Evolutionary conservation across 345 rosid genomes (phyloP), one percentile per base, ranked within the genome.

Genomic region (Populus ilicifolia): DNA sequence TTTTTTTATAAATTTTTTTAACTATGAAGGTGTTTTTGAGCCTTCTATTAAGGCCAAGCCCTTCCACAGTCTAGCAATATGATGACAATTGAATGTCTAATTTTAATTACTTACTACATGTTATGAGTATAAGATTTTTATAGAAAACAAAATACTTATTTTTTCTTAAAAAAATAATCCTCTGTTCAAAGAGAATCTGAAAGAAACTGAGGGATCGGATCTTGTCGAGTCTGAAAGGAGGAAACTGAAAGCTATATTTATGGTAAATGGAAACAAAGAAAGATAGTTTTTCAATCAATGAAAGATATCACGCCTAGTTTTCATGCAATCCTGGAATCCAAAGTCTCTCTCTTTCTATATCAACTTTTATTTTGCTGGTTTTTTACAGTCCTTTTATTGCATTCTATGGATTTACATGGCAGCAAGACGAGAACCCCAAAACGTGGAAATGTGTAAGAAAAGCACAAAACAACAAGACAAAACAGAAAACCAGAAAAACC

Each of bases 361-460:
- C 5, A 13, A 12, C 35, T 50, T 43, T 63, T 33, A n/a, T 5
- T 30, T 65, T 46, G 11, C 27, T 25, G 50, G 3, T 70, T 44
- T 44, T 43, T 48, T 14, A 25, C 38, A 5, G 73, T 62, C 62
- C 18, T 29, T n/a, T 72, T 43, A 36, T n/a, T 71, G 16, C 56
- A 64, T 38, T 46, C 43, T 65, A 44, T 70, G 27, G 63, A 77
- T 62, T 21, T 41, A 21, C 30, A 54, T 18, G 23, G 21, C 16
- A 75, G 67, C 76, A 70, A 36, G 65, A 66, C 74, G 70, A 35
- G 64, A 69, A 8, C 63, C 79, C 65, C 6, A 61, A 72, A 68
- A 76, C 30, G 30, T 50, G 78, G 77, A 54, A 54, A 52, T 68
- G 7, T 69, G 77, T 62, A 29, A 59, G 23, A 35, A 43, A 74